Base-by-base conservation (phyloP, 306 rosid species). In the Cicer arietinum region DNA sequence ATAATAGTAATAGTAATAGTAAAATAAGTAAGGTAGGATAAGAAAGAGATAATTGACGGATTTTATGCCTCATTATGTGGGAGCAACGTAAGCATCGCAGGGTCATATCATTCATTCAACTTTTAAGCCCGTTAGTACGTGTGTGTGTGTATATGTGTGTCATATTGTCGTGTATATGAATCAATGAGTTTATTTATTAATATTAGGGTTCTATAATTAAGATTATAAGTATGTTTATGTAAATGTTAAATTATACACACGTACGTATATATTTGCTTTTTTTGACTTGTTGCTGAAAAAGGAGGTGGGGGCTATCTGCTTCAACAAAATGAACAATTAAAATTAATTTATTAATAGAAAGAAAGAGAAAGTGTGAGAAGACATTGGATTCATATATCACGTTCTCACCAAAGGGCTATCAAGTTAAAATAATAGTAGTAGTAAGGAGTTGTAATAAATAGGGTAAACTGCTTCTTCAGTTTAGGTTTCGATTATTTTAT, bases 1-100 rank as follows among this genome's bases (percentile, higher is more conserved):
- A 3, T 25, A 25, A 25, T 20, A 20, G 6, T 16, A 7, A 17
- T 50, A 6, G 5, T 16, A 8, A 53, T 53, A 16, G 35, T 16
- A 8, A 17, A 53, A 53, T 7, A 25, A 12, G 48, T n/a, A 84
- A 67, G 61, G 61, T 46, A 41, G 59, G 82, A 83, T 58, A 77
- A 72, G 81, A 71, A 25, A 42, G 35, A 65, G 77, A 87, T 73
- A 75, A 84, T 66, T 67, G 70, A 85, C 81, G 85, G 85, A 75
- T 83, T 52, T 66, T 72, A 80, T 85, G 86, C 77, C 79, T 74
- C 79, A 76, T 75, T 50, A 59, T 73, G 71, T 68, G 74, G 80
- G 82, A 77, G 87, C 74, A 82, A 50, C 48, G 76, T 72, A 71
- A 82, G 75, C 85, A 76, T 50, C 1, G 39, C 35, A 80, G 65